Percentiles rank a stretch among this genome's conserved stretches.
Evolutionary conservation across 306 rosid genomes (phyloP).

Genomic region (Crataegus laevigata): DNA sequence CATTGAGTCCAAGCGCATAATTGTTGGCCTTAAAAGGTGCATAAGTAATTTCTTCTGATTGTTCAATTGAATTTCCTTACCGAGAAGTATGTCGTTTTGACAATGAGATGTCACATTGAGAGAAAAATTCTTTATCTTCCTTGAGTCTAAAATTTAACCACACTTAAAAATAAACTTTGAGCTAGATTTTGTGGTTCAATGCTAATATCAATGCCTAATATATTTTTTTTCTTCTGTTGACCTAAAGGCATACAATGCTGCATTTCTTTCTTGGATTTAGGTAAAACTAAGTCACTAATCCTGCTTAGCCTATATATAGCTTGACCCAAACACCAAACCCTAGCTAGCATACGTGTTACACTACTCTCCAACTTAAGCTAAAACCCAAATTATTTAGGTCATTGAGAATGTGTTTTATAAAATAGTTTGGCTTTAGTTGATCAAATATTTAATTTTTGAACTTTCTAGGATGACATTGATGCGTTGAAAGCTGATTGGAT

Average conservation of each 20-base stretch:
- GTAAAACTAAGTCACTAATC: neutral
- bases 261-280: neutral
- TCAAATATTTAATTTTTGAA: neutral
- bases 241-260: neutral
- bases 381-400: neutral
- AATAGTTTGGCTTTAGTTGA: neutral
- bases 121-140: too few species aligned
- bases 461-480: constrained; percentile 2
- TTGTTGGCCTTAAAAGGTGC: too few species aligned
- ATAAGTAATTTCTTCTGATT: too few species aligned
- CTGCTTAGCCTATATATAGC: neutral
- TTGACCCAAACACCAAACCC: neutral
- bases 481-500: constrained; percentile 30
- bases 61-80: too few species aligned
- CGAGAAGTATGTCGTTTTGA: too few species aligned
- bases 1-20: too few species aligned
- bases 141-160: too few species aligned
- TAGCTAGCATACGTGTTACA: neutral
- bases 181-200: too few species aligned
- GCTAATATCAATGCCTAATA: too few species aligned
- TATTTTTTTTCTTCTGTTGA: neutral
- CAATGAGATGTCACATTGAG: too few species aligned
- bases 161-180: too few species aligned
- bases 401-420: neutral
- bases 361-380: neutral